Base-by-base conservation (phyloP, 202 grass and related monocot species). In the Zizania palustris region DNA sequence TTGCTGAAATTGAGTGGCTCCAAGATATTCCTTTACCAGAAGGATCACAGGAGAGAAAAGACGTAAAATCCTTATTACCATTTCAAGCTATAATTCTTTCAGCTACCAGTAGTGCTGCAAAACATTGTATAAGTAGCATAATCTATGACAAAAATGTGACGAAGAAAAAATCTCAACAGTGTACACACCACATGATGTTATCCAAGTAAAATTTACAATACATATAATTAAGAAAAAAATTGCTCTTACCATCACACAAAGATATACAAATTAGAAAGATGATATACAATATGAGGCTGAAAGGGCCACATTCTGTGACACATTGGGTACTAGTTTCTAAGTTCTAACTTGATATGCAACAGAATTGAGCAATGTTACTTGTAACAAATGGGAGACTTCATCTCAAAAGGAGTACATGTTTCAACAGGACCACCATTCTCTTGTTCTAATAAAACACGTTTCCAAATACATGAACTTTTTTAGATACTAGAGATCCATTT, bases 1-100 rank as follows among this genome's bases (percentile, higher is more conserved):
- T 98, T 87, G 91, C 96, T 78, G 85, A 99, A 93, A 86, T 99
- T 87, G 96, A 99, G 84, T 93, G 91, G 89, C 71, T 95, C 81
- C 75, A 90, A 74, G 96, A 99, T 90, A 78, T 78, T 65, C 78
- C 69, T 37, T 85, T 83, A 69, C 91, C 82, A 69, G 91, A 98
- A 79, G 89, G 89, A 42, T 98, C 89, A 9, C 81, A 84, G 63
- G 91, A 89, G 74, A 98, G 72, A 76, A 85, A 82, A 86, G 85
- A 95, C 77, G 96, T 92, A 85, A 89, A 82, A 73, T 59, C 78
- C 78, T 71, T 72, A 42, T 44, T 71, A 54, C 67, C 18, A 48
- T 87, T 79, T 53, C 46, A 63, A 65, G 42, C 71, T 76, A 77
- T 28, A 35, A 5, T 83, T 77, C 45, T 55, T 75, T 74, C 71